Evolutionary conservation across 2,329 filamentous ascomycete species (phyloP).

Genomic region (Clonostachys rosea): DNA sequence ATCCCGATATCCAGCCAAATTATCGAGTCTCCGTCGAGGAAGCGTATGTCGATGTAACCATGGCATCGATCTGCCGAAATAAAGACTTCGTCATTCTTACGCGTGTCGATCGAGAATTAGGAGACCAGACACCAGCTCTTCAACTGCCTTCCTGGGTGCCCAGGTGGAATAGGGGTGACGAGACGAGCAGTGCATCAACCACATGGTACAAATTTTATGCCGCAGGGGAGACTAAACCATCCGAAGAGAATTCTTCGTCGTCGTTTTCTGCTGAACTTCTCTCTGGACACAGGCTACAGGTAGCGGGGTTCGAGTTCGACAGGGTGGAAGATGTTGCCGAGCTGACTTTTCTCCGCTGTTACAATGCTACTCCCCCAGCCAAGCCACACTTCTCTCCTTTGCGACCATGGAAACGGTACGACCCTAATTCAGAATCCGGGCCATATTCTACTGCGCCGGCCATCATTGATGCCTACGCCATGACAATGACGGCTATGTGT

Average conservation of each 20-base stretch:
- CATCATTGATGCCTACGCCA: not conserved
- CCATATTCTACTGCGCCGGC: not conserved
- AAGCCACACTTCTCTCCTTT: not conserved
- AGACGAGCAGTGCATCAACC: not conserved
- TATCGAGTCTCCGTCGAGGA: not conserved
- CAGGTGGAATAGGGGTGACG: not conserved
- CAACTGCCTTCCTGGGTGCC: not conserved
- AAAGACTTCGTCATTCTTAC: not conserved
- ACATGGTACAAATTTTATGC: not conserved
- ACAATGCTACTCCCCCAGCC: not conserved
- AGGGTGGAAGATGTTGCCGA: not conserved
- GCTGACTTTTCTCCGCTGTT: not conserved
- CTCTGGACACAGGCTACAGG: not conserved
- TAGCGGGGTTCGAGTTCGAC: not conserved
- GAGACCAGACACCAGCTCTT: not conserved
- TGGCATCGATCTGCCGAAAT: not conserved
- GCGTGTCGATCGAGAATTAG: not conserved
- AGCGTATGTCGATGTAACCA: not conserved
- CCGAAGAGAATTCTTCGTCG: no score
- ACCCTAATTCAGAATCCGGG: not conserved
- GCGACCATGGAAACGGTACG: not conserved
- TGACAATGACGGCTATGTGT: not conserved
- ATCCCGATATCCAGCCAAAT: not conserved
- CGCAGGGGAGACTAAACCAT: not conserved
- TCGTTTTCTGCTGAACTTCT: no score